Evolutionary conservation across 129 eudicot genomes (phyloP).

Genomic region (Sambucus nigra): DNA sequence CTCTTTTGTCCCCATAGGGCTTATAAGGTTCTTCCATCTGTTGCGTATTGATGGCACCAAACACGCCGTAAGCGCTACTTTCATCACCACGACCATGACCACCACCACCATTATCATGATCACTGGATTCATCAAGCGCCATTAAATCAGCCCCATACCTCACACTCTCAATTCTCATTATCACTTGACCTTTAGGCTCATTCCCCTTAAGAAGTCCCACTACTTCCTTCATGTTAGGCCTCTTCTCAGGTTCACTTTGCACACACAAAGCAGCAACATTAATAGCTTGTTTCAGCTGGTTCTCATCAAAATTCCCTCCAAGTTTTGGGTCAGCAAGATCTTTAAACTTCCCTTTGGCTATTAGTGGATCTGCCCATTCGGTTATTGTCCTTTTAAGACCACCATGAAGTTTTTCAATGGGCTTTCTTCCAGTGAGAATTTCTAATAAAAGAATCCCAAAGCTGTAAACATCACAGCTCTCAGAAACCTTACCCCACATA

Average conservation of each 20-base stretch:
- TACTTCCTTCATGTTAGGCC: constrained; percentile 85
- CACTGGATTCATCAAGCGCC: constrained; percentile 57
- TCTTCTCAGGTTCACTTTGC: constrained; percentile 58
- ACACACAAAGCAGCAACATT: constrained; percentile 63
- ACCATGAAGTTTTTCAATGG: constrained; percentile 47
- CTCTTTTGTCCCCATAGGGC: constrained; percentile 38
- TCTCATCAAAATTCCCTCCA: constrained; percentile 55
- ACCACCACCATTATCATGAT: constrained; percentile 26
- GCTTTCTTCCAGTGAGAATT: constrained; percentile 62
- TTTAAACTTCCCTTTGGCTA: constrained; percentile 40
- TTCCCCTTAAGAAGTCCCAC: constrained; percentile 49
- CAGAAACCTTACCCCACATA: constrained; percentile 84
- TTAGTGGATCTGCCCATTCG: constrained; percentile 79
- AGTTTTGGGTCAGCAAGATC: constrained; percentile 68
- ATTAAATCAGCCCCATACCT: constrained; percentile 66
- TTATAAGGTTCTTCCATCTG: constrained; percentile 52
- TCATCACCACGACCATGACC: constrained; percentile 38
- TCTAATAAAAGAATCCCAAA: constrained; percentile 68
- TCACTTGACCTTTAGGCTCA: constrained; percentile 24
- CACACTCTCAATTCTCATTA: constrained; percentile 45
- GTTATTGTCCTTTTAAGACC: constrained; percentile 67
- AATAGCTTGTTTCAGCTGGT: constrained; percentile 35
- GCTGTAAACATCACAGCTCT: constrained; percentile 78
- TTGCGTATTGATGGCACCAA: constrained; percentile 48
- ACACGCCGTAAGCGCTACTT: constrained; percentile 63